These are phyloP conservation scores for Tylopilus subfusipes DNA, from an alignment of 768 basidiomycete species.

Conservation along the genomic window DNA sequence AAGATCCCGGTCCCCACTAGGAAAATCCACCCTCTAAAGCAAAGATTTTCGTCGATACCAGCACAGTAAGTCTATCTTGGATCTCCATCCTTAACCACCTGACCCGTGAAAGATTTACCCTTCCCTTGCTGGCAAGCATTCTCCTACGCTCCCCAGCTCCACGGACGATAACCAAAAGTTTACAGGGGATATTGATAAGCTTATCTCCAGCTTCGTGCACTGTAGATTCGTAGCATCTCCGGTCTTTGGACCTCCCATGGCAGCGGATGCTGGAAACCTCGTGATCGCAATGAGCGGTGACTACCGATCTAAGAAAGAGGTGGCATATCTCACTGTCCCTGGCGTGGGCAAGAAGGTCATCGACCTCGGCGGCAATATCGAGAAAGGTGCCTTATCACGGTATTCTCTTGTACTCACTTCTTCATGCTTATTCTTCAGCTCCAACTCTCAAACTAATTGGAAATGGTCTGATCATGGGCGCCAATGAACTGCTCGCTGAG, in stretches of 20 bases:
- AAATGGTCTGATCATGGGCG: slow-evolving; percentile 74
- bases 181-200: slow-evolving; percentile 63
- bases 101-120: slow-evolving; percentile 49
- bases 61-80: slow-evolving; percentile 54
- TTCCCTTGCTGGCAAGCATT: slow-evolving; percentile 41
- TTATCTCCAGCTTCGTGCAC: slow-evolving; percentile 56
- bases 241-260: slow-evolving; percentile 69
- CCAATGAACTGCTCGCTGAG: slow-evolving; percentile 77
- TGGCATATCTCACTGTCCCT: slow-evolving; percentile 74
- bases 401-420: background rate
- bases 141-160: background rate
- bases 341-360: slow-evolving; percentile 71
- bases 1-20: slow-evolving; percentile 23
- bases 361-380: slow-evolving; percentile 83
- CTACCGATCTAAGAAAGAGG: slow-evolving; percentile 76
- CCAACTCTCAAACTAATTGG: slow-evolving; percentile 75
- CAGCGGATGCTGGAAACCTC: slow-evolving; percentile 63
- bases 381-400: slow-evolving; percentile 54
- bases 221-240: slow-evolving; percentile 70
- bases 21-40: slow-evolving; percentile 40
- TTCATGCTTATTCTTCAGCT: slow-evolving; percentile 36
- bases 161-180: background rate
- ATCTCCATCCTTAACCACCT: slow-evolving; percentile 1
- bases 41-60: slow-evolving; percentile 84
- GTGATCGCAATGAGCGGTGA: slow-evolving; percentile 79